These are phyloP conservation scores for Solanum hybrid DNA, from an alignment of 305 asterid species.

Conservation along the genomic window DNA sequence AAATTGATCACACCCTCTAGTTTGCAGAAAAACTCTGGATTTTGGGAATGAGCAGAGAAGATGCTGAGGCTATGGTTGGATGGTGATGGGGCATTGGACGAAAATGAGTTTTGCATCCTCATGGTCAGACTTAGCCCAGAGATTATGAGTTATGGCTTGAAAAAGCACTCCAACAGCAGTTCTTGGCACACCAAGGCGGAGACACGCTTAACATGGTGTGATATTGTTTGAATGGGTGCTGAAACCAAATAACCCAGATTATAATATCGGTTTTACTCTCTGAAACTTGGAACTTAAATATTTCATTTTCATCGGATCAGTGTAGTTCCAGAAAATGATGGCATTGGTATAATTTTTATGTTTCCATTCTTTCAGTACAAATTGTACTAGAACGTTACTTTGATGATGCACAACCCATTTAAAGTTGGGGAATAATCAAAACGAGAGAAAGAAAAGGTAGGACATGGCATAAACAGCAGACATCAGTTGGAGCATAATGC, in stretches of 20 bases:
- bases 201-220: neutral
- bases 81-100: neutral
- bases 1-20: slow-evolving; percentile 37
- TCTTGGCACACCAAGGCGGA: neutral
- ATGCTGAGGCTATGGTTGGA: slow-evolving; percentile 32
- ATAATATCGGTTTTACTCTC: neutral
- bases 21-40: slow-evolving; percentile 32
- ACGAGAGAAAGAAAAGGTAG: neutral
- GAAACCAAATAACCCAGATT: neutral
- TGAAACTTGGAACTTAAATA: neutral
- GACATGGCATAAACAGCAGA: neutral
- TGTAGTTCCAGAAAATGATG: neutral
- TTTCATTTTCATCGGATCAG: neutral
- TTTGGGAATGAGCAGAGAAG: slow-evolving; percentile 46
- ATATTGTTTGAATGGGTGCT: neutral
- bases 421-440: neutral
- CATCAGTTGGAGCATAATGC: neutral
- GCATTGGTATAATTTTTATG: neutral
- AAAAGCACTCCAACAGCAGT: slow-evolving; percentile 42
- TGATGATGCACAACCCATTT: neutral
- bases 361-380: neutral
- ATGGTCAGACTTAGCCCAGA: slow-evolving; percentile 80
- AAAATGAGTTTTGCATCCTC: slow-evolving; percentile 56
- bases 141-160: slow-evolving; percentile 58
- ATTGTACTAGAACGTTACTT: neutral